A percentile compares a stretch with the other conserved stretches of the same genome.
These are phyloP conservation scores for Penicillium hordei DNA, from an alignment of 2,329 filamentous ascomycete genomes.

Conservation along the genomic window DNA sequence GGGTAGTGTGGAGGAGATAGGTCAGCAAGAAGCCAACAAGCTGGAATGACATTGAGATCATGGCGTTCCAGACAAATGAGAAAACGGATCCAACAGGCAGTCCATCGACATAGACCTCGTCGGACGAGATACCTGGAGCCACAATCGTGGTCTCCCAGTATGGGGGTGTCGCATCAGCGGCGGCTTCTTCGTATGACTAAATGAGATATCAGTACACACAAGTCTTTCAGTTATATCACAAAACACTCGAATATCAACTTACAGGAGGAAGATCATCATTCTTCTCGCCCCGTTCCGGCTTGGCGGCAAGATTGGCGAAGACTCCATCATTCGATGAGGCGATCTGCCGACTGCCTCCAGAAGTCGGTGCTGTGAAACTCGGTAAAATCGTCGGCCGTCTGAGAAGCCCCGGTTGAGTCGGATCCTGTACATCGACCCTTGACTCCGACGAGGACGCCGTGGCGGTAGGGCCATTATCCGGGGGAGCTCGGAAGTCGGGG, in stretches of 20 bases:
- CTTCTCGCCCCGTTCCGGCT: constrained; percentile 77
- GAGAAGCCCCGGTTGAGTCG: constrained; percentile 34
- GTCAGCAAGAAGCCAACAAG: constrained; percentile 96
- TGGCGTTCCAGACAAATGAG: constrained; percentile 73
- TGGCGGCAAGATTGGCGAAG: constrained; percentile 90
- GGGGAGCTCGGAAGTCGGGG: constrained; percentile 32
- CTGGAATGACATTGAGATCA: constrained; percentile 97
- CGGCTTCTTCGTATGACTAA: constrained; percentile 96
- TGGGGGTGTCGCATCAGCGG: constrained; percentile 89
- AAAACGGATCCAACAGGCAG: constrained; percentile 87
- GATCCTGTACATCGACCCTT: constrained; percentile 19
- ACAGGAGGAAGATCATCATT: constrained; percentile 92
- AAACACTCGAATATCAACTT: constrained; percentile 45
- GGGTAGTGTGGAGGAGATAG: constrained; percentile 95
- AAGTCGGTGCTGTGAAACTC: constrained; percentile 45
- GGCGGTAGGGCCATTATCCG: constrained; percentile 30
- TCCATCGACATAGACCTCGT: constrained; percentile 96
- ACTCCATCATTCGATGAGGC: constrained; percentile 87
- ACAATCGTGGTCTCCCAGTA: constrained; percentile 99
- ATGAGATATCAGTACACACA: constrained; percentile 12
- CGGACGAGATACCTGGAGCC: constrained; percentile 83
- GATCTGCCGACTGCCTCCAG: constrained; percentile 54
- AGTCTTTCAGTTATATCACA: not conserved
- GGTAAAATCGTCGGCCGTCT: constrained; percentile 57
- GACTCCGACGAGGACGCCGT: constrained; percentile 30